Conservation (phyloP, 169 alveolate species). For the Eimeria tenella region DNA sequence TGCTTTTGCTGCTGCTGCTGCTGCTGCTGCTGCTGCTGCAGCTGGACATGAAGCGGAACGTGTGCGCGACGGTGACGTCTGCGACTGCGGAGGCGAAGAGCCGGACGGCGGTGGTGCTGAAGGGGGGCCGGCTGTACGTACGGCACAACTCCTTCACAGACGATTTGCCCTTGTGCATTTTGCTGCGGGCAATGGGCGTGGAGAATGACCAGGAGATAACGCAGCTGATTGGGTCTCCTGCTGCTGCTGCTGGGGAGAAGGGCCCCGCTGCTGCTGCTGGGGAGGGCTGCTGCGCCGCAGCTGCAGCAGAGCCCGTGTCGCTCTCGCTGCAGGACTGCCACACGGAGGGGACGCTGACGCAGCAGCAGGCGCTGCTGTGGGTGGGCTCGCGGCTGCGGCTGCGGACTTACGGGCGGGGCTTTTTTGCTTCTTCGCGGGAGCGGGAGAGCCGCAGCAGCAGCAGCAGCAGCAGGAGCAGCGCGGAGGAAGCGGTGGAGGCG, state of each 20-base stretch:
- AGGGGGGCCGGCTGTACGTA: slow-evolving; percentile 94
- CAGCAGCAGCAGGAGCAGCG: slow-evolving; percentile 12
- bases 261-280: slow-evolving; percentile 46
- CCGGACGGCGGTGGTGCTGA: slow-evolving; percentile 96
- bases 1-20: neutral
- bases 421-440: slow-evolving; percentile 87
- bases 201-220: slow-evolving; percentile 99
- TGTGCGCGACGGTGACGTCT: slow-evolving; percentile 97
- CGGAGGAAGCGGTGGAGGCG: slow-evolving; percentile 97
- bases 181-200: slow-evolving; percentile 99
- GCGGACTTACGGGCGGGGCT: slow-evolving; percentile 88
- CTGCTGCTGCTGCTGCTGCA: slow-evolving; percentile 18
- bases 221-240: slow-evolving; percentile 94
- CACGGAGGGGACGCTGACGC: slow-evolving; percentile 87
- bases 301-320: slow-evolving; percentile 58
- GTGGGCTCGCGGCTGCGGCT: slow-evolving; percentile 92
- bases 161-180: slow-evolving; percentile 97
- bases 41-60: slow-evolving; percentile 94
- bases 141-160: slow-evolving; percentile 96
- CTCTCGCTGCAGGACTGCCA: slow-evolving; percentile 78
- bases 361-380: slow-evolving; percentile 93
- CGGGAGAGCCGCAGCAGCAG: slow-evolving; percentile 36
- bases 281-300: neutral
- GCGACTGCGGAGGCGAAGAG: slow-evolving; percentile 98
- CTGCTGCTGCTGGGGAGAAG: neutral